These are phyloP conservation scores for Arthromyces matolae DNA, from an alignment of 768 basidiomycete species.

Conservation along the genomic window DNA sequence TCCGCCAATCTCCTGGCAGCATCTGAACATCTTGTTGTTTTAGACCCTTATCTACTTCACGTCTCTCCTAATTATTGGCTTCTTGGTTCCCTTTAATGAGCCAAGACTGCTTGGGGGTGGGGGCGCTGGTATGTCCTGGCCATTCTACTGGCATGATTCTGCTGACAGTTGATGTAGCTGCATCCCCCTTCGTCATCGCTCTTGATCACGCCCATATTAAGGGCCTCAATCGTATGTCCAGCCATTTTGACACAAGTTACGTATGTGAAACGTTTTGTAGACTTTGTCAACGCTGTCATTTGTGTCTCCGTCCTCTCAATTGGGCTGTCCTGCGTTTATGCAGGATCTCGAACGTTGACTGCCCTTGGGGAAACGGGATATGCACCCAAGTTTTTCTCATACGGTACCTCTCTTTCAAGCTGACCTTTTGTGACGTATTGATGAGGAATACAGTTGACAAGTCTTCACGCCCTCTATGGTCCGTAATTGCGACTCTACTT, in stretches of 20 bases:
- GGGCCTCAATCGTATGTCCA: slow-evolving; percentile 37
- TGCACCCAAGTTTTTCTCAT: slow-evolving; percentile 40
- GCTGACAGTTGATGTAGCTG: slow-evolving; percentile 17
- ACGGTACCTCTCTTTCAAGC: slow-evolving; percentile 20
- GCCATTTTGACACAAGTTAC: background rate
- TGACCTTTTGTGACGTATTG: background rate
- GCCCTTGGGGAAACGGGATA: slow-evolving; percentile 46
- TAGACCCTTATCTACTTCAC: slow-evolving; percentile 43
- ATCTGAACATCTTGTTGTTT: background rate
- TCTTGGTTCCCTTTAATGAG: slow-evolving; percentile 35
- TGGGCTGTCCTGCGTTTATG: slow-evolving; percentile 43
- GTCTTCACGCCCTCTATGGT: slow-evolving; percentile 41
- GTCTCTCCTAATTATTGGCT: slow-evolving; percentile 41
- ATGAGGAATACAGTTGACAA: slow-evolving; percentile 33
- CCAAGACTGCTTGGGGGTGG: slow-evolving; percentile 32
- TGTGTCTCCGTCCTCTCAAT: slow-evolving; percentile 46
- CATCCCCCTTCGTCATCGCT: slow-evolving; percentile 44
- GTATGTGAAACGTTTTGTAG: background rate
- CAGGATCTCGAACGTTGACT: slow-evolving; percentile 41
- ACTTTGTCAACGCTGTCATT: slow-evolving; percentile 41
- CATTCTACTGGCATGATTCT: background rate
- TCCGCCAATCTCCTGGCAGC: background rate
- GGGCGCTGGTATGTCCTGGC: slow-evolving; percentile 26
- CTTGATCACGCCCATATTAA: slow-evolving; percentile 36
- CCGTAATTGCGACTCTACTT: slow-evolving; percentile 32